Conservation (phyloP, 139 green algal species). For the Chlorella sp. region DNA sequence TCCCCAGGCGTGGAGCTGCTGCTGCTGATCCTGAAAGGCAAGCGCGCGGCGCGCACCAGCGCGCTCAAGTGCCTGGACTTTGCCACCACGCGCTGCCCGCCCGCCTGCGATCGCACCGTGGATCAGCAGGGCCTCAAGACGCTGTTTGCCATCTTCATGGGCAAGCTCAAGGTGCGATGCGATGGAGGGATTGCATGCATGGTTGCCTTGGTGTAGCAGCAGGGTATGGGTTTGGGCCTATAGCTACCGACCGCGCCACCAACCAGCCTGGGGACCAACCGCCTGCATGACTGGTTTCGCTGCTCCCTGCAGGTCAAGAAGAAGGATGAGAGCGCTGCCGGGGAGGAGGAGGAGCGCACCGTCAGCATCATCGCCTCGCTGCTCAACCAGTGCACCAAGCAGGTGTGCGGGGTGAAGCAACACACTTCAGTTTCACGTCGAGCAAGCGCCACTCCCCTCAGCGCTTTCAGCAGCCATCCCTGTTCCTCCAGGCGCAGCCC, state of each 20-base stretch:
- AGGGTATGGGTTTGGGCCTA: too few relatives aligned
- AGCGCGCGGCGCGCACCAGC: constrained; percentile 67
- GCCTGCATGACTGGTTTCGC: too few relatives aligned
- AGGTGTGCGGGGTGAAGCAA: neutral
- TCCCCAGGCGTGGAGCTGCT: constrained; percentile 91
- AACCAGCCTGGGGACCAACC: too few relatives aligned
- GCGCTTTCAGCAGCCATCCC: too few relatives aligned
- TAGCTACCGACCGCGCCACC: too few relatives aligned
- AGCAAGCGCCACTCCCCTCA: too few relatives aligned
- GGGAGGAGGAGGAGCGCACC: constrained; percentile 87
- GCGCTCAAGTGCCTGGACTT: constrained; percentile 93
- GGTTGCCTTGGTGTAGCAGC: neutral
- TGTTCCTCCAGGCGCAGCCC: too few relatives aligned
- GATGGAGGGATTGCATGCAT: neutral
- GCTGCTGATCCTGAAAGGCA: constrained; percentile 89
- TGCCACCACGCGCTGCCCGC: constrained; percentile 74
- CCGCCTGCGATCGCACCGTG: constrained; percentile 74
- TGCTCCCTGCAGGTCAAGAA: constrained; percentile 28
- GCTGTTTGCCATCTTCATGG: constrained; percentile 97
- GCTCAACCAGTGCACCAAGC: constrained; percentile 36
- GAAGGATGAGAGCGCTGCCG: constrained; percentile 54
- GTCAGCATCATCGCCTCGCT: constrained; percentile 89
- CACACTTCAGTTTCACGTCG: too few relatives aligned
- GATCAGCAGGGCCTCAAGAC: constrained; percentile 83
- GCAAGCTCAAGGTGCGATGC: constrained; percentile 72